A percentile compares a stretch with the other conserved stretches of the same genome.
Evolutionary conservation across 225 moss, liverwort and hornwort genomes (phyloP).

Genomic region (Thuidium tamariscinum): DNA sequence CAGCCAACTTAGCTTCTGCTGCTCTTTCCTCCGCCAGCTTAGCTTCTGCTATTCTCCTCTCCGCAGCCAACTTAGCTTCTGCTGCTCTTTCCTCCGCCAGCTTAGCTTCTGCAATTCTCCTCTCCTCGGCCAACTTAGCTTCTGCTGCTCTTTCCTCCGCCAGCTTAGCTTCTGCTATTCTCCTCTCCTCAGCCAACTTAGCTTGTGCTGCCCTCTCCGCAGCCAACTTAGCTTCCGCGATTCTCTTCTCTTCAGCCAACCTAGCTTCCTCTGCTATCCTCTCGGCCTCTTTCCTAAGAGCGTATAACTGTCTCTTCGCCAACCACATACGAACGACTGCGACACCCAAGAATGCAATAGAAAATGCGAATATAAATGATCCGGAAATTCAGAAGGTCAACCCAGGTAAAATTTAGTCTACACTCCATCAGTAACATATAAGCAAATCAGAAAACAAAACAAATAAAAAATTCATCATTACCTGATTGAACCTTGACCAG

Average conservation of each 20-base stretch:
- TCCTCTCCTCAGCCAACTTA: constrained; percentile 25
- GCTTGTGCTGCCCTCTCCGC: constrained; percentile 24
- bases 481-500: constrained; percentile 71
- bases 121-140: constrained; percentile 30
- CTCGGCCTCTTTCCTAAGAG: constrained; percentile 30
- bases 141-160: too few relatives aligned
- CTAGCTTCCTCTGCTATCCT: constrained; percentile 20
- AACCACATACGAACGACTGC: constrained; percentile 81
- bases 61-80: constrained; percentile 28
- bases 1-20: constrained; percentile 36
- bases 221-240: constrained; percentile 25
- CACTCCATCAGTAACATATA: not conserved
- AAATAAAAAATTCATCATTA: constrained; percentile 1
- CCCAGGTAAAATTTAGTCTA: not conserved
- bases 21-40: constrained; percentile 29
- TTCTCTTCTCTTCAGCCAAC: constrained; percentile 22
- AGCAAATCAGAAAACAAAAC: not conserved
- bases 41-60: constrained; percentile 6
- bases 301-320: constrained; percentile 36
- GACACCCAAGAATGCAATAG: not conserved
- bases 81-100: constrained; percentile 32
- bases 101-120: constrained; percentile 7
- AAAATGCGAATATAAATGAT: not conserved
- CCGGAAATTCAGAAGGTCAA: not conserved
- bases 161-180: constrained; percentile 6